Evolutionary conservation across 1,284 basidiomycete genomes (phyloP).

Genomic region (Erythrobasidium hasegawianum): DNA sequence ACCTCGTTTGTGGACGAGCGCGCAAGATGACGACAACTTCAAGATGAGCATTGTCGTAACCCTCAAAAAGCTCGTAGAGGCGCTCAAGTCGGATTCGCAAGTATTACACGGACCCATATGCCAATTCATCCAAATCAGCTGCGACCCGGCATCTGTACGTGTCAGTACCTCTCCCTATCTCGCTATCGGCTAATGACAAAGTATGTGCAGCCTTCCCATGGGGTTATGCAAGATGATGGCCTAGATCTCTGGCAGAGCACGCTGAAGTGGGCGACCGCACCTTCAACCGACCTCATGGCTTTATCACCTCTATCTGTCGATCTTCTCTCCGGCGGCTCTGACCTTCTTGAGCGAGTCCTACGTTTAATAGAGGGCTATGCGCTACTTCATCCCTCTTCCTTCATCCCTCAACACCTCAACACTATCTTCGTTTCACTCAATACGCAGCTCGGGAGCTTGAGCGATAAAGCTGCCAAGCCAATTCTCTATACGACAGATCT

Average conservation of each 20-base stretch:
- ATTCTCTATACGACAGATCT: conserved; percentile 40
- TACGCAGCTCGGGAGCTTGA: conserved; percentile 21
- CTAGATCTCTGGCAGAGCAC: conserved; percentile 44
- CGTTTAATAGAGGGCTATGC: conserved; percentile 43
- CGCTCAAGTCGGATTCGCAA: conserved; percentile 38
- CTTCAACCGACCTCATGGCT: conserved; percentile 38
- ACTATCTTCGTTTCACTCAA: conserved; percentile 31
- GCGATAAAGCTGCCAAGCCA: conserved; percentile 39
- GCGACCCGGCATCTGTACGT: conserved; percentile 39
- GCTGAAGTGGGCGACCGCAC: conserved; percentile 17
- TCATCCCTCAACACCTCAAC: conserved; percentile 17
- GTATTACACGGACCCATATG: conserved; percentile 35
- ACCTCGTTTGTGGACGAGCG: conserved; percentile 37
- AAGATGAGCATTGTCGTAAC: conserved; percentile 42
- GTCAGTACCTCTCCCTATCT: no score
- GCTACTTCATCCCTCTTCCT: conserved; percentile 37
- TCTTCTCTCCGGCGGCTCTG: conserved; percentile 38
- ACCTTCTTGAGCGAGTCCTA: conserved; percentile 40
- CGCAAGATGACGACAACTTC: conserved; percentile 37
- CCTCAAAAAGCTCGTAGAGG: conserved; percentile 41
- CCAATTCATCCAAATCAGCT: conserved; percentile 38
- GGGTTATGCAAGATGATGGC: conserved; percentile 44
- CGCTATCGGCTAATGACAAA: no score
- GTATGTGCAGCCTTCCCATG: conserved; percentile 39
- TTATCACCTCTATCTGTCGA: conserved; percentile 38